Evolutionary conservation across 306 rosid species (phyloP), one percentile per base, ranked within the genome.

Genomic region (Acacia confusa): DNA sequence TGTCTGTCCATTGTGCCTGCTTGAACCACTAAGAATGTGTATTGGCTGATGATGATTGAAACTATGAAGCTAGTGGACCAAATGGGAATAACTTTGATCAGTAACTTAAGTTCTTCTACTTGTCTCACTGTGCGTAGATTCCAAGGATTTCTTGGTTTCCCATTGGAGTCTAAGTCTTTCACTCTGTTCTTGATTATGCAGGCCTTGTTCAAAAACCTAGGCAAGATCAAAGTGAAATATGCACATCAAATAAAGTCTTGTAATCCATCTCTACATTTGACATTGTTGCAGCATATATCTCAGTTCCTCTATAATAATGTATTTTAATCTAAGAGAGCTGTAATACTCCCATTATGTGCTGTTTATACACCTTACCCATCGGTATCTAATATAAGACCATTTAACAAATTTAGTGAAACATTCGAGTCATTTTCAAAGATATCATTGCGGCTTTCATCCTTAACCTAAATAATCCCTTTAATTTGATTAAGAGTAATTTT

Each of bases 141-240:
- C 95, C 92, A 89, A 45, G 90, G 92, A 1, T 90, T 89, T 58
- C 19, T 70, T n/a, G 95, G 81, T 72, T 72, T 36, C 14, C 91
- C 99, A 41, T 79, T 53, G 11, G 86, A 45, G 79, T 84, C 90
- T 43, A 91, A 3, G 58, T 91, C 94, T 65, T 79, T 88, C 55
- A 61, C 84, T 53, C 24, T 85, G 79, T 73, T 88, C 78, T 82
- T 83, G 22, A 91, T 80, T 9, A 89, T 82, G 90, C 97, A 93
- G 16, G 95, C 99, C 85, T 89, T 95, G 90, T 93, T 91, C 83
- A 95, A 87, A 78, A 74, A 90, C 88, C 98, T 95, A 80, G 41
- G 38, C 13, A 63, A 13, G 20, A 63, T 63, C 69, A 27, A 27
- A 61, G 34, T 61, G 36, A 61, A 61, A 61, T 61, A 61, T 61